Conservation (phyloP, 2,329 filamentous ascomycete genomes). For the Penicillium italicum region DNA sequence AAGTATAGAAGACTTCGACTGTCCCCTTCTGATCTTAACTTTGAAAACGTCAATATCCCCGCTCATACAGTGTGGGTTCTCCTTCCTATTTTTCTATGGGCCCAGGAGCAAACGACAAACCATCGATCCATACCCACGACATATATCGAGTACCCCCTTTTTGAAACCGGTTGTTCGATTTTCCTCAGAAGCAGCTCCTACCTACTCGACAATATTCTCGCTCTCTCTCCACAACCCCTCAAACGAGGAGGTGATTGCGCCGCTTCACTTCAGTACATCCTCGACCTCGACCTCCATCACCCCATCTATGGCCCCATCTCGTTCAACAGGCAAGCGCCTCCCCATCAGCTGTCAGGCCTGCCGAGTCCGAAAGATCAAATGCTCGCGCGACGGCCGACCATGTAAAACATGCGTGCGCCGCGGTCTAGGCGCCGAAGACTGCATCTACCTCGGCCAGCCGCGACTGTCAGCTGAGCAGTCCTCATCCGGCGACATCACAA, state of each 20-base stretch:
- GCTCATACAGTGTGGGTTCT: background rate
- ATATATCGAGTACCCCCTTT: background rate
- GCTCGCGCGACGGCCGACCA: conserved; percentile 38
- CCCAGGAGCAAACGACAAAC: background rate
- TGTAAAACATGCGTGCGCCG: conserved; percentile 41
- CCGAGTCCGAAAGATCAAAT: conserved; percentile 40
- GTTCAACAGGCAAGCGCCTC: conserved; percentile 33
- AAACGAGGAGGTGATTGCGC: background rate
- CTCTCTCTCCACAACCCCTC: background rate
- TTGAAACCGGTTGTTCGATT: background rate
- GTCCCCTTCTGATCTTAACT: background rate
- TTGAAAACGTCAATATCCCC: background rate
- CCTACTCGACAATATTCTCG: background rate
- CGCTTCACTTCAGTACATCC: background rate
- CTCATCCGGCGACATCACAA: conserved; percentile 19
- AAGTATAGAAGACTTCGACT: conserved; percentile 3
- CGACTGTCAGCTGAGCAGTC: conserved; percentile 29
- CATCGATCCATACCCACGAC: background rate
- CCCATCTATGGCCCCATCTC: conserved; percentile 26
- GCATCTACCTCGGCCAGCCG: conserved; percentile 38
- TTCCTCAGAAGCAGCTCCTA: background rate
- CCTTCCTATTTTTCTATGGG: background rate
- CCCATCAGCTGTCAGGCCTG: conserved; percentile 44
- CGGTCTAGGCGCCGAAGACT: conserved; percentile 37
- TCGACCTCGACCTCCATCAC: background rate